Evolutionary conservation across 257 asterid genomes (phyloP).

Genomic region (Solanum medicagineum): DNA sequence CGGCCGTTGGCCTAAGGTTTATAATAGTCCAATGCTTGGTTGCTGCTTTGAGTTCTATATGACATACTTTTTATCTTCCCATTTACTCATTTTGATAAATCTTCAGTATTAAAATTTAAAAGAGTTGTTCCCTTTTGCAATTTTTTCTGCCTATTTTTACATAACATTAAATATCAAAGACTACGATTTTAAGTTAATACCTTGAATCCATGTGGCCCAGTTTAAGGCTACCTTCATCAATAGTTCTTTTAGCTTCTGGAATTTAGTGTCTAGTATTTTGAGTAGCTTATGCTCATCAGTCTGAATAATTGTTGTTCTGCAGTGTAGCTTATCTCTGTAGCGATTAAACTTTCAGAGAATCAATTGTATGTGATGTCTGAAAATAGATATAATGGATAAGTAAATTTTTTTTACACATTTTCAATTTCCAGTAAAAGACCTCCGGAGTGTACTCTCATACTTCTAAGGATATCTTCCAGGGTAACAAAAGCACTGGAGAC

Average conservation of each 20-base stretch:
- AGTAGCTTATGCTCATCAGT: background rate
- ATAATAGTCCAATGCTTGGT: background rate
- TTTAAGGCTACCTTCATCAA: background rate
- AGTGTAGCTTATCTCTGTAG: background rate
- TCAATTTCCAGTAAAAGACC: background rate
- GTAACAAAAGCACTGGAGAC: constrained; percentile 81
- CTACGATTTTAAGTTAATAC: background rate
- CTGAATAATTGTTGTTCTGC: background rate
- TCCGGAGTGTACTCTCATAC: background rate
- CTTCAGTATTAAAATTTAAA: background rate
- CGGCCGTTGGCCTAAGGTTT: background rate
- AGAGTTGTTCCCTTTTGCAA: background rate
- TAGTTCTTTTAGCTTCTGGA: background rate
- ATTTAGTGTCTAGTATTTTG: background rate
- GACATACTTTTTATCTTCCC: background rate
- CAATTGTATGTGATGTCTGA: background rate
- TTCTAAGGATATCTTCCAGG: constrained; percentile 35
- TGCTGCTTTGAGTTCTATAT: background rate
- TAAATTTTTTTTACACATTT: background rate
- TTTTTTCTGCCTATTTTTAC: background rate
- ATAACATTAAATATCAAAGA: background rate
- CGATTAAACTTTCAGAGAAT: background rate
- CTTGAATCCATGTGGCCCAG: background rate
- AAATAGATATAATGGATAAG: background rate
- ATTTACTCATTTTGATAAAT: background rate